A percentile compares a stretch with the other conserved stretches of the same genome.
phyloP scores from a whole-genome alignment of 2,329 filamentous ascomycete species.

The Neofusicoccum ribis region DNA sequence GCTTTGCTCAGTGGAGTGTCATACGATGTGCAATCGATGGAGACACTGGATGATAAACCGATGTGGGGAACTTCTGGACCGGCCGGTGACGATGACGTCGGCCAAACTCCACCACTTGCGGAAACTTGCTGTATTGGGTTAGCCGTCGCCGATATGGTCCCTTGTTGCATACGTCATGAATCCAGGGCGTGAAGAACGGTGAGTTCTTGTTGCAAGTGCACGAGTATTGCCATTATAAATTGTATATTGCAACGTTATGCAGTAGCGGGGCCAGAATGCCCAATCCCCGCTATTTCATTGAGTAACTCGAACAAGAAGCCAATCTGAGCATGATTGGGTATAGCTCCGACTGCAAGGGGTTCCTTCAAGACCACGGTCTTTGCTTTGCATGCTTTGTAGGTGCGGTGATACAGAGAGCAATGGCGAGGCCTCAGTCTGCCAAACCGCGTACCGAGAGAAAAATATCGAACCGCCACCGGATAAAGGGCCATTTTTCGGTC shows the following conservation, averaged over 20 bases:
- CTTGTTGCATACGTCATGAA: not conserved
- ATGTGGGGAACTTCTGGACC: conserved; percentile 1
- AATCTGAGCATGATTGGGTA: not conserved
- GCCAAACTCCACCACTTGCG: not conserved
- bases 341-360: not conserved
- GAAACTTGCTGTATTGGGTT: conserved; percentile 11
- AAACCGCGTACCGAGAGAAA: not conserved
- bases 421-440: not conserved
- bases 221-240: too few species aligned
- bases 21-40: not conserved
- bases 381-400: not conserved
- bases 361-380: not conserved
- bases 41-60: not conserved
- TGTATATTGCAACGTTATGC: not conserved
- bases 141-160: not conserved
- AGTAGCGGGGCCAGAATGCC: not conserved
- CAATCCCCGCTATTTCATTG: not conserved
- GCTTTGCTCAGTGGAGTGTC: not conserved
- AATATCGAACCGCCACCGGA: not conserved
- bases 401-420: not conserved
- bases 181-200: too few species aligned
- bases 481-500: not conserved
- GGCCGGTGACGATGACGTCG: conserved; percentile 7
- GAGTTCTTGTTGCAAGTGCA: too few species aligned
- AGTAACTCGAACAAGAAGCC: not conserved